Conservation (phyloP, 2,329 filamentous ascomycete genomes). For the Sporothrix globosa region DNA sequence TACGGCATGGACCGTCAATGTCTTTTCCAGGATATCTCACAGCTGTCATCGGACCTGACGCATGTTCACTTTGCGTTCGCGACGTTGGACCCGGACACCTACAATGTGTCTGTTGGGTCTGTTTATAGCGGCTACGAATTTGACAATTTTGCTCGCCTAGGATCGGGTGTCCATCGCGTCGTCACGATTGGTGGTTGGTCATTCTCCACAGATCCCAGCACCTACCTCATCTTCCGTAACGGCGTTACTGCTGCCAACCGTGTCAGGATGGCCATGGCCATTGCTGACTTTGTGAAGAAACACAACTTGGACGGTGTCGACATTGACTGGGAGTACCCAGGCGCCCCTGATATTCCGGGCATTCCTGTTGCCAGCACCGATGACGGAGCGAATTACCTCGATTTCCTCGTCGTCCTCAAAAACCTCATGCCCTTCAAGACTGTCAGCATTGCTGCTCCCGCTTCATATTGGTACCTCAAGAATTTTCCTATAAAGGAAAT, state of each 20-base stretch:
- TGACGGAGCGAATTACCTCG: slow-evolving; percentile 45
- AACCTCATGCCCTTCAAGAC: slow-evolving; percentile 37
- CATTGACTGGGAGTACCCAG: slow-evolving; percentile 34
- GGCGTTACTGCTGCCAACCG: slow-evolving; percentile 33
- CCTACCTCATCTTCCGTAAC: slow-evolving; percentile 45
- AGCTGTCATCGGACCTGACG: slow-evolving; percentile 38
- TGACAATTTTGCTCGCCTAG: slow-evolving; percentile 38
- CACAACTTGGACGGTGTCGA: slow-evolving; percentile 32
- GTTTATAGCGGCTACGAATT: slow-evolving; percentile 38
- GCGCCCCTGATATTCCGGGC: slow-evolving; percentile 38
- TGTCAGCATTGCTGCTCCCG: slow-evolving; percentile 40
- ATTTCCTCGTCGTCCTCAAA: slow-evolving; percentile 40
- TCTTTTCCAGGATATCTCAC: slow-evolving; percentile 39
- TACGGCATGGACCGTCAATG: slow-evolving; percentile 43
- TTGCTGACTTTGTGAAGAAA: slow-evolving; percentile 30
- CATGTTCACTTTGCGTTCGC: slow-evolving; percentile 45
- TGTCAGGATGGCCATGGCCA: slow-evolving; percentile 20
- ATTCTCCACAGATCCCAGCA: slow-evolving; percentile 46
- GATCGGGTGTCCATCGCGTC: slow-evolving; percentile 43
- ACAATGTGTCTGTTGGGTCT: slow-evolving; percentile 37
- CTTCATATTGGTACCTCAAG: slow-evolving; percentile 44
- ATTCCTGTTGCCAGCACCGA: slow-evolving; percentile 41
- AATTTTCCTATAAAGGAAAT: slow-evolving; percentile 42
- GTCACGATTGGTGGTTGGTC: slow-evolving; percentile 52
- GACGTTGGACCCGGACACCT: slow-evolving; percentile 36